Base-by-base conservation (phyloP, 768 basidiomycete genomes). In the Mycena floridula region DNA sequence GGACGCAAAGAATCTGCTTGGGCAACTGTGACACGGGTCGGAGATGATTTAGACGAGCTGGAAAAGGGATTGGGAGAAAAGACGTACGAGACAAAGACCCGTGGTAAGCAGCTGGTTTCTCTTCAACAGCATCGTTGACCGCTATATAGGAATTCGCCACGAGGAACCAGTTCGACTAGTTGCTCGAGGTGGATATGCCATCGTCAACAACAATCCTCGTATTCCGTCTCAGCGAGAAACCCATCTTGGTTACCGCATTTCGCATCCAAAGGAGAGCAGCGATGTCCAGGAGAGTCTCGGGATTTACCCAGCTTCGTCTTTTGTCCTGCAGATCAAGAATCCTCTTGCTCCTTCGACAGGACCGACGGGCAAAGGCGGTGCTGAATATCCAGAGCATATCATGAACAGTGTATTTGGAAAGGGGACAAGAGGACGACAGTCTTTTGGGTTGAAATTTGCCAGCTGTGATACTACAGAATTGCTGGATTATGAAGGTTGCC, bases 311-410 rank as follows among this genome's bases (percentile, higher is more conserved):
- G 72, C 74, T 0, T 76, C 74, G 0, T 74, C 74, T 0, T 83
- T 81, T 50, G 62, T 78, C 13, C 28, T 83, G 5, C 79, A 82
- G 7, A 74, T 82, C 39, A 82, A 80, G 62, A 81, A 82, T 48
- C 79, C 79, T 1, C 61, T 73, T 0, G 74, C 74, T 9, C 68
- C 74, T 0, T 59, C 61, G 2, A 63, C 63, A 3, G 68, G 56
- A 1, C 63, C 64, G 0, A 39, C 50, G 1, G 60, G 54, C 24
- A 47, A 56, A 0, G 69, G 66, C 44, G 60, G 66, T 4, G 68
- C 70, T 3, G 58, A 69, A 8, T 78, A 76, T 53, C 71, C 77
- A 0, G 61, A 68, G 3, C 64, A 62, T 44, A 66, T 81, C 40
- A 64, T 77, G 67, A 51, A 57, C 1, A 56, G 60, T 21, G 70